A percentile compares a stretch with the other conserved stretches of the same genome.
Evolutionary conservation across 176 grass and related monocot species (phyloP).

Genomic region (Eleusine indica): DNA sequence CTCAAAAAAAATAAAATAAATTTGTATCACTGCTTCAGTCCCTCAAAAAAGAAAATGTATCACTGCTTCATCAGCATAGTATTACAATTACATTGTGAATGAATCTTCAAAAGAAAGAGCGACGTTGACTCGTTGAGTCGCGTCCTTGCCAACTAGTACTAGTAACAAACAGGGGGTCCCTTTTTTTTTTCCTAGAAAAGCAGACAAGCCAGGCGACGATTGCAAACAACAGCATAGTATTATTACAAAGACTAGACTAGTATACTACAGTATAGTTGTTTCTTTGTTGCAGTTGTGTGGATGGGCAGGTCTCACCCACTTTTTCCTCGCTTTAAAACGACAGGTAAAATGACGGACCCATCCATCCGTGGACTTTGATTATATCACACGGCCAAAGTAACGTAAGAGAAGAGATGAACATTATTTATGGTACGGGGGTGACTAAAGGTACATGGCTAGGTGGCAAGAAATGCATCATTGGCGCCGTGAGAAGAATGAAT

Average conservation of each 20-base stretch:
- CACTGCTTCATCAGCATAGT: neutral
- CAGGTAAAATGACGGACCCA: neutral
- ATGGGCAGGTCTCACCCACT: slow-evolving; percentile 26
- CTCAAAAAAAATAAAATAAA: too few relatives aligned
- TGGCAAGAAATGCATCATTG: slow-evolving; percentile 32
- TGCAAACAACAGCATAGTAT: too few relatives aligned
- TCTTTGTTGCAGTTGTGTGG: neutral
- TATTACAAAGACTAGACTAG: too few relatives aligned
- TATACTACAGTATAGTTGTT: neutral
- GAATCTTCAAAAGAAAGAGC: neutral
- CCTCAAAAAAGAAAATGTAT: too few relatives aligned
- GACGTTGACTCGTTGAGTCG: too few relatives aligned
- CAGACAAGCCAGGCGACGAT: too few relatives aligned
- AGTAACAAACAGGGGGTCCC: too few relatives aligned
- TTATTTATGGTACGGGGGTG: slow-evolving; percentile 40
- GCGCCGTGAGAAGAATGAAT: slow-evolving; percentile 38
- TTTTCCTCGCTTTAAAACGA: slow-evolving; percentile 35
- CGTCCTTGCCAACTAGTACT: too few relatives aligned
- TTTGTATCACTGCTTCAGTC: too few relatives aligned
- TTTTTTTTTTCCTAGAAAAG: too few relatives aligned
- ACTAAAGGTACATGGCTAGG: slow-evolving; percentile 27
- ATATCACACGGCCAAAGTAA: neutral
- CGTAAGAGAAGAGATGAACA: neutral
- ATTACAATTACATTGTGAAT: neutral
- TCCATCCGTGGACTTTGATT: neutral